Percentiles rank a stretch among this genome's conserved stretches.
Evolutionary conservation across 768 basidiomycete genomes (phyloP).

Genomic region (Rhodosporidiobolus odoratus): DNA sequence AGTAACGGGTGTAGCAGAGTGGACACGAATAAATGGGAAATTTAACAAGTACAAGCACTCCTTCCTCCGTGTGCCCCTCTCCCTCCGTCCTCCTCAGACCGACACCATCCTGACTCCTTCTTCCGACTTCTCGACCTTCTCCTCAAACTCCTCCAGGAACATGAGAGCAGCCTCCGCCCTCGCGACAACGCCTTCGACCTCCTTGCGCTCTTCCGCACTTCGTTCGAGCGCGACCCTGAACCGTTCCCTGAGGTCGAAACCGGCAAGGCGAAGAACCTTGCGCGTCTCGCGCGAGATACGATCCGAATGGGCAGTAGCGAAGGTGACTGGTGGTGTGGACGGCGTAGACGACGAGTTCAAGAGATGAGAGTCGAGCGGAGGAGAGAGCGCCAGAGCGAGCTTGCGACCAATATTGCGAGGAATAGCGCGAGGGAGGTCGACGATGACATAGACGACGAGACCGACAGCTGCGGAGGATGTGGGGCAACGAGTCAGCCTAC

Average conservation of each 20-base stretch:
- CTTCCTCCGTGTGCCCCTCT: too few species aligned
- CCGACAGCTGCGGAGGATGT: conserved; percentile 57
- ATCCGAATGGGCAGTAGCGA: conserved; percentile 53
- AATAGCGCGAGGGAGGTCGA: conserved; percentile 81
- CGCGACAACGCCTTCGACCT: conserved; percentile 52
- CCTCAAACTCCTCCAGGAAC: conserved; percentile 55
- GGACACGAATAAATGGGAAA: too few species aligned
- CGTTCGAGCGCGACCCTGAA: conserved; percentile 78
- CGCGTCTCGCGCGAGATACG: conserved; percentile 78
- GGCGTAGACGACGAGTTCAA: neutral
- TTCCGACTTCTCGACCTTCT: conserved; percentile 29
- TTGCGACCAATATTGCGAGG: conserved; percentile 84
- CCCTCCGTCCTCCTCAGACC: conserved; percentile 2
- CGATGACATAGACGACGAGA: conserved; percentile 68
- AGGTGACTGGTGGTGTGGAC: conserved; percentile 12
- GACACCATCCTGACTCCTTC: conserved; percentile 19
- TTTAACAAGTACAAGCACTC: neutral
- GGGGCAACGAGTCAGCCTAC: neutral
- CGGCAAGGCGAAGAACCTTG: conserved; percentile 82
- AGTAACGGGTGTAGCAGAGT: neutral
- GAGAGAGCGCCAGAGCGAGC: conserved; percentile 59
- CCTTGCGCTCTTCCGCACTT: conserved; percentile 61
- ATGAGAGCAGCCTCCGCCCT: conserved; percentile 70
- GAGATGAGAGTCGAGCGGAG: neutral
- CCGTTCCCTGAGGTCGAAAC: conserved; percentile 80